A percentile compares a stretch with the other conserved stretches of the same genome.
Conservation (phyloP, 345 rosid genomes). For the thale cress (Arabidopsis thaliana) region TAIR10.1 NC_003076.8:5832001-5832500, state of each 20-base stretch:
- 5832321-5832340: constrained; percentile 64
- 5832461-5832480: constrained; percentile 61
- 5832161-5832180: constrained; percentile 88
- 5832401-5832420: constrained; percentile 72
- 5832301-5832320: constrained; percentile 54
- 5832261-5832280: neutral
- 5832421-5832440: constrained; percentile 54
- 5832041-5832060: neutral
- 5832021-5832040: constrained; percentile 9
- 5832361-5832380: constrained; percentile 54
- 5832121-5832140: constrained; percentile 82
- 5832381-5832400: constrained; percentile 62
- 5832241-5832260: neutral
- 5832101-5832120: constrained; percentile 63
- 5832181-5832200: neutral
- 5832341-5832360: constrained; percentile 58
- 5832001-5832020: constrained; percentile 49
- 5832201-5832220: neutral
- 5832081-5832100: constrained; percentile 76
- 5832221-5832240: neutral
- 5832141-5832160: constrained; percentile 63
- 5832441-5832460: constrained; percentile 53
- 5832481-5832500: constrained; percentile 51
- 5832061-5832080: neutral
- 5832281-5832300: neutral